Evolutionary conservation across 768 basidiomycete genomes (phyloP).

Genomic region (Gloeostereum incarnatum): DNA sequence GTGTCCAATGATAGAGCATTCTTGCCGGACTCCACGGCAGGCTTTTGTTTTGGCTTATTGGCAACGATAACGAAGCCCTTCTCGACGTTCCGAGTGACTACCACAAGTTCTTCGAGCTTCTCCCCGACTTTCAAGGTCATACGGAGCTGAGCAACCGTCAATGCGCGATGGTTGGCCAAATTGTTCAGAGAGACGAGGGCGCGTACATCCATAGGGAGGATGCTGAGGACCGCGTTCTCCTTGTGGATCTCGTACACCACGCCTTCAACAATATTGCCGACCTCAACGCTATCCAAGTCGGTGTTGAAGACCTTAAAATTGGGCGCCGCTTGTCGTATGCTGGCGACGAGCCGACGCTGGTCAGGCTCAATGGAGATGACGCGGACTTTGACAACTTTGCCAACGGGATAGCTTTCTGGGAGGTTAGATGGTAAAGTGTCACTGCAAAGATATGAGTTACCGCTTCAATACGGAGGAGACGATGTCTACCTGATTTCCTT

Average conservation of each 20-base stretch:
- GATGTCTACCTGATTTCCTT: conserved; percentile 69
- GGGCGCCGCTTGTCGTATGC: conserved; percentile 71
- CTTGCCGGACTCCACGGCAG: conserved; percentile 40
- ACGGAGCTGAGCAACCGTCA: conserved; percentile 60
- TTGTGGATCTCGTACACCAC: conserved; percentile 76
- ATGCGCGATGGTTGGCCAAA: conserved; percentile 68
- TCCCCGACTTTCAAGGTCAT: conserved; percentile 58
- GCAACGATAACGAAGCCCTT: conserved; percentile 84
- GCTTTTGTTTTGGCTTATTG: conserved; percentile 53
- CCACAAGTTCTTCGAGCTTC: conserved; percentile 64
- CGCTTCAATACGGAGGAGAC: background rate
- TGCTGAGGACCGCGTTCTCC: conserved; percentile 68
- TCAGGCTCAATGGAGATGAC: conserved; percentile 57
- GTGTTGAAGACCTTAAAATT: conserved; percentile 35
- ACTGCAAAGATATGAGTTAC: conserved; percentile 27
- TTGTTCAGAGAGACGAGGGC: conserved; percentile 85
- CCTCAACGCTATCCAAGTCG: conserved; percentile 67
- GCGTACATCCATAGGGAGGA: conserved; percentile 60
- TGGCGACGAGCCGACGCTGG: conserved; percentile 64
- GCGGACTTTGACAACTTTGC: conserved; percentile 79
- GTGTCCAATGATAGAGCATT: conserved; percentile 53
- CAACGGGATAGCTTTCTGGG: conserved; percentile 58
- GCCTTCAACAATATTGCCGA: conserved; percentile 68
- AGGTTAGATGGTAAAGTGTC: conserved; percentile 54
- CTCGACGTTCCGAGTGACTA: conserved; percentile 83